Conservation (phyloP, 139 green algal species). For the Pleodorina starrii region DNA sequence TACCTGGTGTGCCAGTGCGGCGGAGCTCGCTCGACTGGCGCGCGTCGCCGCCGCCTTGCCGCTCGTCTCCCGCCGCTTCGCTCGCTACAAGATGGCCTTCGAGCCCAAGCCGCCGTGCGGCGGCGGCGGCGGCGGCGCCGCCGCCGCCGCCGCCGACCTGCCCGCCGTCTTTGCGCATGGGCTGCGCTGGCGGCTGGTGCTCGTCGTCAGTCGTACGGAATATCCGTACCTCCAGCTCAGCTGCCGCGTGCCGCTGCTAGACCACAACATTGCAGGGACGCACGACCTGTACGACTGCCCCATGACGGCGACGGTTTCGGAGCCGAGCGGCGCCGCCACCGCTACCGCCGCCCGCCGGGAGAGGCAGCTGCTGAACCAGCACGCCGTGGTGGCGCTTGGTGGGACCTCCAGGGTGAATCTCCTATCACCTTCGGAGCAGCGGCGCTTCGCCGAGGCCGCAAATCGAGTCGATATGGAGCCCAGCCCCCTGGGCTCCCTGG, state of each 20-base stretch:
- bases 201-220: background rate
- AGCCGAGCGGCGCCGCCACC: background rate
- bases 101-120: background rate
- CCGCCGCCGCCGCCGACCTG: background rate
- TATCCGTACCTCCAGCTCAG: background rate
- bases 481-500: background rate
- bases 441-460: background rate
- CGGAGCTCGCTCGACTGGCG: background rate
- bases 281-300: background rate
- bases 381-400: background rate
- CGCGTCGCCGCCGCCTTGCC: background rate
- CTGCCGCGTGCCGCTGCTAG: background rate
- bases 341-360: background rate
- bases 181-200: background rate
- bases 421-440: background rate
- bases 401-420: background rate
- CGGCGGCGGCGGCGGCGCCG: background rate
- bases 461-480: background rate
- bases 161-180: background rate
- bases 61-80: background rate
- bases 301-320: background rate
- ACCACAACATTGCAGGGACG: background rate
- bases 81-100: too few relatives aligned
- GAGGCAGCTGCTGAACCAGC: background rate
- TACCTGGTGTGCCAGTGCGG: background rate